These are phyloP conservation scores for Saccharomyces hybrid DNA, from an alignment of 1,139 yeast species.

Conservation along the genomic window DNA sequence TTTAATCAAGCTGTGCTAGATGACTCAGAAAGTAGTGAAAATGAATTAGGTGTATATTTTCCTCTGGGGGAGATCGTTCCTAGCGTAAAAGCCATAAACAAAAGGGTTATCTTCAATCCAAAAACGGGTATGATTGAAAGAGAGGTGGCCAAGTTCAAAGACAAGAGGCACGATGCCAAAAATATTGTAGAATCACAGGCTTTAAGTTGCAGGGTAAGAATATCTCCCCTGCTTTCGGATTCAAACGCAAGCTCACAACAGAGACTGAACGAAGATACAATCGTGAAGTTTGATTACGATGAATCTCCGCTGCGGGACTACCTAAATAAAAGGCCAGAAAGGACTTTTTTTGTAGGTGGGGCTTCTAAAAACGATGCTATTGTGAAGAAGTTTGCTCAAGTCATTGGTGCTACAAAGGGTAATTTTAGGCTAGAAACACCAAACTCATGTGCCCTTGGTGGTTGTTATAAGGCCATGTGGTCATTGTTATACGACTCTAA, in stretches of 20 bases:
- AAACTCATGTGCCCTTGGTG: conserved; percentile 94
- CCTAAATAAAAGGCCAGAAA: conserved; percentile 48
- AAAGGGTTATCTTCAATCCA: conserved; percentile 39
- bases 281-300: conserved; percentile 30
- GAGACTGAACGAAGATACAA: conserved; percentile 8
- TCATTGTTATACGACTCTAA: conserved; percentile 32
- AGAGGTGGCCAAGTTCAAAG: conserved; percentile 27
- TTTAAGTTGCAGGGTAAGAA: conserved; percentile 69
- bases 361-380: conserved; percentile 68
- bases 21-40: conserved; percentile 26
- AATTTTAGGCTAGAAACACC: conserved; percentile 69
- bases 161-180: conserved; percentile 56
- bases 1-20: conserved; percentile 49
- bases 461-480: conserved; percentile 84
- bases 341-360: conserved; percentile 81
- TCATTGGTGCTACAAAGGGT: conserved; percentile 57
- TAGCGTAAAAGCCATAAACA: conserved; percentile 54
- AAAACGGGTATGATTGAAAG: conserved; percentile 29
- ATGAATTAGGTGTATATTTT: conserved; percentile 69
- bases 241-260: not conserved
- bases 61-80: conserved; percentile 89
- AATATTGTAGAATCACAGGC: conserved; percentile 85
- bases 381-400: conserved; percentile 59
- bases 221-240: conserved; percentile 58
- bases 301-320: conserved; percentile 22